Evolutionary conservation across 768 basidiomycete genomes (phyloP), one percentile per base, ranked within the genome.

Genomic region (Russula sp.): DNA sequence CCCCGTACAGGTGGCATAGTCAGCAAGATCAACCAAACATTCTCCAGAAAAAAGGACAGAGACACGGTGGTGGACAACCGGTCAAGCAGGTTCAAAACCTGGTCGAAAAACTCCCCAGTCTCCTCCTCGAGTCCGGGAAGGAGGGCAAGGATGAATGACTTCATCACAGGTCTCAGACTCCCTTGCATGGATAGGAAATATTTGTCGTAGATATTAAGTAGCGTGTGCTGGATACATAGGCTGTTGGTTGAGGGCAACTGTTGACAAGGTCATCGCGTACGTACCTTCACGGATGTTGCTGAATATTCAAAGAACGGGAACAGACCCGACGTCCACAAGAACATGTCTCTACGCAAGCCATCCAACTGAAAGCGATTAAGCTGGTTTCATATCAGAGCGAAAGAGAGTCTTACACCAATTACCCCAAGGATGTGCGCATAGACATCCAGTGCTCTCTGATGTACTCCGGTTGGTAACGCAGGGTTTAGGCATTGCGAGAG

Each of bases 231-330:
- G 26, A 40, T 40, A 48, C 18, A 51, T 36, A 26, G 18, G 44
- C 36, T 42, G 61, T 63, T 30, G 34, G 57, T 16, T 59, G 24
- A 66, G 64, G 38, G 58, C 28, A 30, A 16, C 53, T 5, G 16
- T 20, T 44, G 54, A 61, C 32, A 49, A 36, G 13, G 16, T 22
- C 44, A 53, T 32, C 63, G 32, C 76, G 57, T 67, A 90, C 76
- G 57, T 68, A 90, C 93, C 82, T 93, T 93, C 63, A 98, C 94
- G 22, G 94, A 94, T n/a, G 95, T 98, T n/a, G 96, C 89, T 11
- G 97, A 94, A 75, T 94, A 98, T 76, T 98, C 94, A 71, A 98
- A 98, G 84, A 98, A 98, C 0, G 97, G 97, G 74, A 99, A 98
- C 6, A 99, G 76, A 8, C 97, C 97, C 5, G 94, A 88, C 0